Conservation (phyloP, 768 basidiomycete species). For the Pleurotus cornucopiae region DNA sequence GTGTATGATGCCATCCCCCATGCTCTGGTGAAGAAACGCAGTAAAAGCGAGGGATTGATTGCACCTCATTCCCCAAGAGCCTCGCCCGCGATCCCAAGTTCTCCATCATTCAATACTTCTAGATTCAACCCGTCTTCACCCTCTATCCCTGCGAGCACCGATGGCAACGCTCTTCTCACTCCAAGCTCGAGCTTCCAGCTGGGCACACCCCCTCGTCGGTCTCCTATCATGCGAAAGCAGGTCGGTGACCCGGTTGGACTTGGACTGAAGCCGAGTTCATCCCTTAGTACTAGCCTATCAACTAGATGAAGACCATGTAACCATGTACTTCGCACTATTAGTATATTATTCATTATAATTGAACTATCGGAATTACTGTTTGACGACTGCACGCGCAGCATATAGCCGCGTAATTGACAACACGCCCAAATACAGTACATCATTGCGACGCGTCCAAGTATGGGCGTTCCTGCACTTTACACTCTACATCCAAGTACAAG, state of each 20-base stretch:
- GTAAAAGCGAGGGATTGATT: conserved; percentile 64
- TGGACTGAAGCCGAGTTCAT: conserved; percentile 20
- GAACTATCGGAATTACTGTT: not conserved
- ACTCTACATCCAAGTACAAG: not conserved
- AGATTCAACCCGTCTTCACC: conserved; percentile 26
- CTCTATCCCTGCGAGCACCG: conserved; percentile 12
- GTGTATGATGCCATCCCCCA: conserved; percentile 45
- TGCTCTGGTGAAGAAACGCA: conserved; percentile 36
- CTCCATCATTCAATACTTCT: conserved; percentile 8
- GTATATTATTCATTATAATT: not conserved
- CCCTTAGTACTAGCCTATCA: not conserved
- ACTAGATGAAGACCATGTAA: not conserved
- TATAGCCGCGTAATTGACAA: not conserved
- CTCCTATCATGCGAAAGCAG: not conserved
- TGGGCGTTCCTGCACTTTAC: not conserved
- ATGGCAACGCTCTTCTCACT: conserved; percentile 30
- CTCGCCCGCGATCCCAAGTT: conserved; percentile 4
- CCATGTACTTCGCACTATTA: not conserved
- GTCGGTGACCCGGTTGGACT: conserved; percentile 16
- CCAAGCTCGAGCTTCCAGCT: conserved; percentile 36
- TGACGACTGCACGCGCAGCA: not conserved
- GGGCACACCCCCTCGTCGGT: conserved; percentile 30
- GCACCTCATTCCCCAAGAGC: conserved; percentile 52
- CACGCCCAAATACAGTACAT: not conserved
- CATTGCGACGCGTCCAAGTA: not conserved